phyloP scores from a whole-genome alignment of 2,329 filamentous ascomycete genomes.

The Leptographium wingfieldii region DNA sequence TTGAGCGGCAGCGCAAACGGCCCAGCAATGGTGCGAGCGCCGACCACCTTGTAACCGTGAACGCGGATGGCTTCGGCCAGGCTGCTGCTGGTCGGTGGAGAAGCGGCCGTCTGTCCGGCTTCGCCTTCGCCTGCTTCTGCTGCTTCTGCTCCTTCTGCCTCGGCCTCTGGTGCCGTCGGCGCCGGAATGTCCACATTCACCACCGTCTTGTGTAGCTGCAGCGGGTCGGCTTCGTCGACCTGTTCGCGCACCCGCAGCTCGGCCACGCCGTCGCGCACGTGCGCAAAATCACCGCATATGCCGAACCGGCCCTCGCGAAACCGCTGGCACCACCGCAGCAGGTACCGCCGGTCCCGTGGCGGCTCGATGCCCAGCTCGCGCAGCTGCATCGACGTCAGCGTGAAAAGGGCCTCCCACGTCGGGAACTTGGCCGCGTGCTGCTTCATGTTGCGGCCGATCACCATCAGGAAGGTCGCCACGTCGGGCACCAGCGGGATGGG shows the following conservation, averaged over 20 bases:
- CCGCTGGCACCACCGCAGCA: constrained; percentile 76
- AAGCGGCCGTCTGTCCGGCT: neutral
- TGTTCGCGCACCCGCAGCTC: constrained; percentile 35
- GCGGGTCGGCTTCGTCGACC: constrained; percentile 17
- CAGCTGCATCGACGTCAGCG: constrained; percentile 63
- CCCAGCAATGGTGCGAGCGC: constrained; percentile 58
- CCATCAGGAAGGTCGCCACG: constrained; percentile 69
- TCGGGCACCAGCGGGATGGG: constrained; percentile 82
- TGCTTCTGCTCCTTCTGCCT: neutral
- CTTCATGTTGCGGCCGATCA: constrained; percentile 79
- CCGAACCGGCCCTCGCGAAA: constrained; percentile 70
- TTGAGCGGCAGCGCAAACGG: constrained; percentile 60
- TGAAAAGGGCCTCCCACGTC: constrained; percentile 84
- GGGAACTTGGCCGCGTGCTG: constrained; percentile 78
- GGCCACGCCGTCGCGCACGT: constrained; percentile 49
- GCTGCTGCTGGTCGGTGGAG: neutral
- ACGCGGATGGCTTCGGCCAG: constrained; percentile 30
- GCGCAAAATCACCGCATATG: constrained; percentile 66
- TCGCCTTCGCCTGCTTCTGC: neutral
- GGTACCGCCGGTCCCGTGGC: constrained; percentile 66
- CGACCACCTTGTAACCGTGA: constrained; percentile 53
- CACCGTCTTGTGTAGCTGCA: constrained; percentile 36
- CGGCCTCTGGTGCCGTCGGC: neutral
- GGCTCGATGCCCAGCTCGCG: constrained; percentile 79
- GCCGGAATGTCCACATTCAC: constrained; percentile 35